A percentile compares a stretch with the other conserved stretches of the same genome.
Evolutionary conservation across 495 filamentous ascomycete genomes (phyloP).

Genomic region (Symbiotaphrina buchneri): DNA sequence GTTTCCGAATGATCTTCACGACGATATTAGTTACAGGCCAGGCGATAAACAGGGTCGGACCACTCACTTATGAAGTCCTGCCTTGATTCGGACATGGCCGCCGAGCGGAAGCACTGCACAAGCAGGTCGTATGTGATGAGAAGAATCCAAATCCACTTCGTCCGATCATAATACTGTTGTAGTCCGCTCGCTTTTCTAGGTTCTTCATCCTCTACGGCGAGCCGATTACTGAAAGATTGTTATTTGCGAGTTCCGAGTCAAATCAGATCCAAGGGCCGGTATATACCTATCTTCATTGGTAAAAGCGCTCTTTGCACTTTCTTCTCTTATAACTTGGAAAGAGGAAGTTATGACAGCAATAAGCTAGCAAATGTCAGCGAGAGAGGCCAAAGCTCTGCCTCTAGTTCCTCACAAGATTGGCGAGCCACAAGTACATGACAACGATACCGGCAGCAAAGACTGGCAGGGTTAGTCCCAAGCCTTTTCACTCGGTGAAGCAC

Average conservation of each 20-base stretch:
- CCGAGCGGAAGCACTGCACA: slow-evolving; percentile 50
- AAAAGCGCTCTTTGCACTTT: slow-evolving; percentile 86
- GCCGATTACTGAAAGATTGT: slow-evolving; percentile 20
- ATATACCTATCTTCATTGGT: slow-evolving; percentile 52
- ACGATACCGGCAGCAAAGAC: slow-evolving; percentile 69
- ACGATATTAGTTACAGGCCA: slow-evolving; percentile 1
- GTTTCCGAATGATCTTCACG: slow-evolving; percentile 42
- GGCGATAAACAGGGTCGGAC: not conserved
- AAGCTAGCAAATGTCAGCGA: slow-evolving; percentile 16
- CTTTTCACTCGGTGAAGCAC: slow-evolving; percentile 1
- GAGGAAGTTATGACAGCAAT: slow-evolving; percentile 97
- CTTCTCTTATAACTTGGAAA: slow-evolving; percentile 95
- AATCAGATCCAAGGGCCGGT: too few relatives aligned
- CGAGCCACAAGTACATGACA: slow-evolving; percentile 89
- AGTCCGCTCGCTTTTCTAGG: slow-evolving; percentile 26
- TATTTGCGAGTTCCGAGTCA: too few relatives aligned
- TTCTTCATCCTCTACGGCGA: slow-evolving; percentile 17
- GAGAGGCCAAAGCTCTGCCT: not conserved
- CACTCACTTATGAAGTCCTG: slow-evolving; percentile 22
- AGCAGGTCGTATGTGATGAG: slow-evolving; percentile 60
- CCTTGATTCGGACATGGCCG: slow-evolving; percentile 38
- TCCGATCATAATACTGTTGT: slow-evolving; percentile 49
- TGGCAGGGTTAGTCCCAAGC: slow-evolving; percentile 3
- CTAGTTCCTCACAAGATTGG: slow-evolving; percentile 41
- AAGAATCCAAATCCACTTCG: slow-evolving; percentile 54